Evolutionary conservation across 768 basidiomycete genomes (phyloP).

Genomic region (Naganishia onofrii): DNA sequence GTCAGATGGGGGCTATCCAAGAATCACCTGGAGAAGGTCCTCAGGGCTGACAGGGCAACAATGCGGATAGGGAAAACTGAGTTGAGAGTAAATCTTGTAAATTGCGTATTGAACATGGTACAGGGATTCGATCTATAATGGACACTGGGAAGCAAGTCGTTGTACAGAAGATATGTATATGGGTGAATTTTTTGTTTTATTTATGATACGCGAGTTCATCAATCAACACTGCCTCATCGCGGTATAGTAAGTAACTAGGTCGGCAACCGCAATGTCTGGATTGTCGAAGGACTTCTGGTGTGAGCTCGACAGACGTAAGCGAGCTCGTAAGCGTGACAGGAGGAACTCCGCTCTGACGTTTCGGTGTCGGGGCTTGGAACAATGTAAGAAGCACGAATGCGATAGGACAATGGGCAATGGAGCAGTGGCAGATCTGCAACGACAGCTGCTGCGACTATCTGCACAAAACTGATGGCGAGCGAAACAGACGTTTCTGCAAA

Average conservation of each 20-base stretch:
- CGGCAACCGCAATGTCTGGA: background rate
- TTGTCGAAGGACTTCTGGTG: too few relatives aligned
- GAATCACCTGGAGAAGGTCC: slow-evolving; percentile 18
- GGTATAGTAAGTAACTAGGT: background rate
- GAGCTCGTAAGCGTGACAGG: too few relatives aligned
- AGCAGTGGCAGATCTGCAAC: too few relatives aligned
- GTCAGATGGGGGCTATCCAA: slow-evolving; percentile 17
- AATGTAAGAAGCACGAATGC: too few relatives aligned
- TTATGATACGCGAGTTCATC: background rate
- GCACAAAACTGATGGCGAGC: too few relatives aligned
- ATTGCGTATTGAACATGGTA: background rate
- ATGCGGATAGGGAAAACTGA: background rate
- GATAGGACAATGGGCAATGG: too few relatives aligned
- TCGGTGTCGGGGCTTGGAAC: too few relatives aligned
- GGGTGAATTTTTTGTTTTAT: background rate
- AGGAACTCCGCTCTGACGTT: too few relatives aligned
- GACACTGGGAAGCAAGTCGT: background rate
- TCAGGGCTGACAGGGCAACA: background rate
- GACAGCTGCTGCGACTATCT: too few relatives aligned
- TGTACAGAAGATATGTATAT: background rate
- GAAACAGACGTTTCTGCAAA: too few relatives aligned
- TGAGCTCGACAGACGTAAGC: too few relatives aligned
- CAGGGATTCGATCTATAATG: background rate
- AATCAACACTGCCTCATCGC: background rate
- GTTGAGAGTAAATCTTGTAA: background rate